phyloP scores from a whole-genome alignment of 2,329 filamentous ascomycete species.

The Myriangium duriaei region DNA sequence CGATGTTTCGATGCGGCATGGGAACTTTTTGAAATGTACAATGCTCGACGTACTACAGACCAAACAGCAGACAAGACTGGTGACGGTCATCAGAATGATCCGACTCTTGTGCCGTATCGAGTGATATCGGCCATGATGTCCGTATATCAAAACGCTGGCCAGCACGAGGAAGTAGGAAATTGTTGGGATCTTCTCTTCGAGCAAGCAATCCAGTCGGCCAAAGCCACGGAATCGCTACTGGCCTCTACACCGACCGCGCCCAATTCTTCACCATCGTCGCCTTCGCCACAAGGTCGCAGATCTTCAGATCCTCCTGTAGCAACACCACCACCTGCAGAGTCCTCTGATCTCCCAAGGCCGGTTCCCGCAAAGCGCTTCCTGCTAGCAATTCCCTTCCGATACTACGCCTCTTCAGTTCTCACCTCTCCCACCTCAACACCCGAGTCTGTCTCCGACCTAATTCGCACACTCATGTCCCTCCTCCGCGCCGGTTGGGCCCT shows the following conservation, averaged over 20 bases:
- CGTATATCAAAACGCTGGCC: constrained; percentile 44
- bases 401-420: constrained; percentile 41
- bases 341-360: background rate
- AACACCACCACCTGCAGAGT: background rate
- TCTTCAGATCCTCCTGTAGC: background rate
- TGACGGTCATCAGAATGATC: background rate
- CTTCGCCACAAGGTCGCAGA: too few species aligned
- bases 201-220: constrained; percentile 17
- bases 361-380: constrained; percentile 31
- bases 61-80: constrained; percentile 24
- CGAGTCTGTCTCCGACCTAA: constrained; percentile 27
- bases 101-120: constrained; percentile 33
- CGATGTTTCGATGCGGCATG: constrained; percentile 37
- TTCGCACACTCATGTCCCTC: constrained; percentile 42
- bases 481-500: constrained; percentile 57
- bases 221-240: background rate
- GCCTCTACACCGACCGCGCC: background rate
- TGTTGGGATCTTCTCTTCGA: constrained; percentile 54
- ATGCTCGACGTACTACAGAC: constrained; percentile 10
- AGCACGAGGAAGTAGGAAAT: constrained; percentile 48
- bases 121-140: constrained; percentile 58
- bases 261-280: too few species aligned
- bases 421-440: constrained; percentile 23
- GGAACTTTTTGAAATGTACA: constrained; percentile 45
- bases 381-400: constrained; percentile 35